Base-by-base conservation (phyloP, 805 yeast genomes). In the Kuraishia ogatae region DNA sequence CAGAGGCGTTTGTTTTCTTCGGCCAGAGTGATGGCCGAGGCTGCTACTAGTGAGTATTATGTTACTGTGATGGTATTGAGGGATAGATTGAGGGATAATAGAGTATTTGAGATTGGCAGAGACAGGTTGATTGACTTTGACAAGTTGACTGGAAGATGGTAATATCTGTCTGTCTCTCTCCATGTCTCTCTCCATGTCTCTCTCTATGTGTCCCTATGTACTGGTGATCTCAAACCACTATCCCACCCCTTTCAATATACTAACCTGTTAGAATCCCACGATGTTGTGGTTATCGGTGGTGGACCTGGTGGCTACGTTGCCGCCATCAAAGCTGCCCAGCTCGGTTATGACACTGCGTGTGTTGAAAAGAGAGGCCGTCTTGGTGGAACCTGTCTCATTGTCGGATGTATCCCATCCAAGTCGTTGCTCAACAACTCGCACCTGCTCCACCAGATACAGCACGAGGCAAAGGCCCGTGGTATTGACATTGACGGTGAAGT, bases 231-330 rank as follows among this genome's bases (percentile, higher is more conserved):
- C n/a, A n/a, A n/a, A n/a, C n/a, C n/a, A n/a, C n/a, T n/a, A n/a
- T n/a, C n/a, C n/a, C n/a, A n/a, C n/a, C n/a, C n/a, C n/a, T n/a
- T n/a, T n/a, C n/a, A n/a, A n/a, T 26, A 10, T 49, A 49, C 51
- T 49, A 49, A 49, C 51, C 24, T 26, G 21, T 11, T 2, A 49
- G 51, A 43, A 24, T 85, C 85, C 67, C 94, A 89, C 70, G 98
- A 94, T 67, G 82, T 94, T 55, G 96, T 93, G 55, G 89, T 94
- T 64, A 87, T 94, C 67, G 99, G 99, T 63, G 98, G 97, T 65
- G 99, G 99, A 57, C 99, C 99, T 63, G 99, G 98, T 73, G 99
- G 99, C 59, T 94, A 94, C 72, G 94, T 94, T 64, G 98, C 97
- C 55, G 99, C 99, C 66, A 94, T 94, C 72, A 93, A 90, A 74